Evolutionary conservation across 495 filamentous ascomycete species (phyloP).

Genomic region (Astrocystis sublimbata): DNA sequence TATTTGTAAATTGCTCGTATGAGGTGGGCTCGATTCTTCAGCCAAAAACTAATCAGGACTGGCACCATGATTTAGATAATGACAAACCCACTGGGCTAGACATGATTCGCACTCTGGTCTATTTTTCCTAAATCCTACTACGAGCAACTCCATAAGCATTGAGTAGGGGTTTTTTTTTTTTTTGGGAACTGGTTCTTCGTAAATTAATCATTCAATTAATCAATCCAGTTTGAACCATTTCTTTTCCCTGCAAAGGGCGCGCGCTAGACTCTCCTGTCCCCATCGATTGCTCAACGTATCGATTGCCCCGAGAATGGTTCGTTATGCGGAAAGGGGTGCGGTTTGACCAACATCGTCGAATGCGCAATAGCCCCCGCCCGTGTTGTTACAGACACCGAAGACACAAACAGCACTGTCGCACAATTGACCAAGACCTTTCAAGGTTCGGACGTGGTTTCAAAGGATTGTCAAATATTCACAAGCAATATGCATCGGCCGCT

Average conservation of each 20-base stretch:
- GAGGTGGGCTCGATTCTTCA: background rate
- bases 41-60: background rate
- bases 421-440: background rate
- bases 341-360: constrained; percentile 5
- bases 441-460: background rate
- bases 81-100: constrained; percentile 6
- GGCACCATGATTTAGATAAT: constrained; percentile 2
- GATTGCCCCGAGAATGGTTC: constrained; percentile 7
- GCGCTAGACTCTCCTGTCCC: constrained; percentile 2
- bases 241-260: constrained; percentile 6
- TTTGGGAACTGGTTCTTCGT: too few species aligned
- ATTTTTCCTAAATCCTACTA: background rate
- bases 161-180: too few species aligned
- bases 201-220: too few species aligned
- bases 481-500: constrained; percentile 7
- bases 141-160: constrained; percentile 1
- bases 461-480: background rate
- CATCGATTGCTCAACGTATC: background rate
- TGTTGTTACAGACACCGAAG: too few species aligned
- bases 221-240: too few species aligned
- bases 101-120: constrained; percentile 4
- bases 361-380: background rate
- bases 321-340: constrained; percentile 5
- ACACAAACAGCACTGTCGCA: background rate
- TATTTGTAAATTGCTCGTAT: constrained; percentile 1